Conservation (phyloP, 768 basidiomycete species). For the Termitomyces eurrhizus region DNA sequence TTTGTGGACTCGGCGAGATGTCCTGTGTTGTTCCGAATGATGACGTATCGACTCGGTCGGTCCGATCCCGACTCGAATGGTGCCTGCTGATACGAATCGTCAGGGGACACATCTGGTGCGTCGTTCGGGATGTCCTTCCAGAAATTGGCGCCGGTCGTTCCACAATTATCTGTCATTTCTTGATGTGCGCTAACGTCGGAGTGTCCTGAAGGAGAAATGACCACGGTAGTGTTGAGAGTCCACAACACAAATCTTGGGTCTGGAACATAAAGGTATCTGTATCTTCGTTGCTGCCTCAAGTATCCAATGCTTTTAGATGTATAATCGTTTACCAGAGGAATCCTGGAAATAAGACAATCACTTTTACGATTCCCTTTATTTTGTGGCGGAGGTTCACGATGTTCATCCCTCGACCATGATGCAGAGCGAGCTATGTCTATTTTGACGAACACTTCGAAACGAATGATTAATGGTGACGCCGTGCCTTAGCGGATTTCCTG, state of each 20-base stretch:
- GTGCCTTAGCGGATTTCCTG: background rate
- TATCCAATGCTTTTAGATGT: background rate
- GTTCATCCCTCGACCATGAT: background rate
- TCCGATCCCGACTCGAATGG: conserved; percentile 5
- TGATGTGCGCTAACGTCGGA: conserved; percentile 8
- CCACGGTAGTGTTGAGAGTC: background rate
- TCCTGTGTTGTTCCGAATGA: conserved; percentile 4
- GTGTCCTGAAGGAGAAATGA: background rate
- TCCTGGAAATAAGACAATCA: background rate
- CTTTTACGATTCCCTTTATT: background rate
- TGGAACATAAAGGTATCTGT: conserved; percentile 4
- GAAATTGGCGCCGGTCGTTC: background rate
- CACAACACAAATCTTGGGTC: background rate
- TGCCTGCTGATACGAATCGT: conserved; percentile 6
- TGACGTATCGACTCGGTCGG: conserved; percentile 10
- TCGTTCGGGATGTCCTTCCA: conserved; percentile 3
- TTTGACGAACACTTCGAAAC: background rate
- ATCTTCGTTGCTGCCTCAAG: background rate
- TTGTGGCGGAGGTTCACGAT: conserved; percentile 9
- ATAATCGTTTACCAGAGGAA: background rate
- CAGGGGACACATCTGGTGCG: conserved; percentile 2
- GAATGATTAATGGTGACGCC: background rate
- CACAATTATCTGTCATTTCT: background rate
- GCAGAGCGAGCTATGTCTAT: background rate
- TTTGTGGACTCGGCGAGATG: conserved; percentile 1